Conservation (phyloP, 2,329 filamentous ascomycete species). For the Cyphellophora attinorum region DNA sequence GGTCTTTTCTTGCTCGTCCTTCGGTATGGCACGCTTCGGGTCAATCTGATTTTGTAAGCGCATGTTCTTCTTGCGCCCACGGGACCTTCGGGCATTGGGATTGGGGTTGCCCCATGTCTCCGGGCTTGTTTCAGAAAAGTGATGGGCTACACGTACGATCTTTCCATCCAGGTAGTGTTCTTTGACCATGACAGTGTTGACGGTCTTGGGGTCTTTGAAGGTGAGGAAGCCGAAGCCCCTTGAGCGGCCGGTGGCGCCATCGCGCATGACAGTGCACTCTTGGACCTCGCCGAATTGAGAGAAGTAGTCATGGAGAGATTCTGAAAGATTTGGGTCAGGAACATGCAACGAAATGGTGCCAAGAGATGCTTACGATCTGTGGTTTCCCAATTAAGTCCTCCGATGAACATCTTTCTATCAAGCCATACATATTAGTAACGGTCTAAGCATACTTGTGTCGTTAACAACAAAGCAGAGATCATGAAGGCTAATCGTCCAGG, state of each 20-base stretch:
- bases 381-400: conserved; percentile 97
- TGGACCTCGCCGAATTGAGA: conserved; percentile 95
- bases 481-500: too few species aligned
- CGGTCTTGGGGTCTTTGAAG: conserved; percentile 93
- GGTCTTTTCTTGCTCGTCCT: conserved; percentile 95
- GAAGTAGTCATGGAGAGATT: conserved; percentile 94
- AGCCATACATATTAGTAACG: too few species aligned
- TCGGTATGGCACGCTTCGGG: conserved; percentile 90
- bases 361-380: conserved; percentile 71
- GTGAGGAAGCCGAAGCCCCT: conserved; percentile 91
- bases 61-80: not conserved
- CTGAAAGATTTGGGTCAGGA: conserved; percentile 37
- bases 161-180: conserved; percentile 97
- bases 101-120: not conserved
- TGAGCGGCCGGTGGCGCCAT: conserved; percentile 85
- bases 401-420: conserved; percentile 97
- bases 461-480: too few species aligned
- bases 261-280: conserved; percentile 98
- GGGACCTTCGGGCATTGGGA: not conserved
- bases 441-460: too few species aligned
- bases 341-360: not conserved
- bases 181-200: conserved; percentile 99
- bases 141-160: conserved; percentile 57
- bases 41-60: conserved; percentile 60
- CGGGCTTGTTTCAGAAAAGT: conserved; percentile 16